These are phyloP conservation scores for Malassezia dermatis DNA, from an alignment of 1,284 basidiomycete genomes.

Conservation along the genomic window DNA sequence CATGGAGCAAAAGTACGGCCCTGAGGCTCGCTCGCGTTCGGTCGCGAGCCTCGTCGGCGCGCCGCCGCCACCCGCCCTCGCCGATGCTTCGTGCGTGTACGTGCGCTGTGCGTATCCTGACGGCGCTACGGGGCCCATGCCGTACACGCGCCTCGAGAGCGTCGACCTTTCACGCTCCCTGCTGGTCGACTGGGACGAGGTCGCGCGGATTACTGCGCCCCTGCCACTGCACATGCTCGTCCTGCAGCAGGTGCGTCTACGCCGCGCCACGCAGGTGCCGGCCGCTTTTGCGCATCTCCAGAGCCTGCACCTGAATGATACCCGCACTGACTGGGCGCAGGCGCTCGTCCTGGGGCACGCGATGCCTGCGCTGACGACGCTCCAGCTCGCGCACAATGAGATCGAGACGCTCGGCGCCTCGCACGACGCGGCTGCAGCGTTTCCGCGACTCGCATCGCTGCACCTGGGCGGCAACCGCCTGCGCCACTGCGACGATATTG, in stretches of 20 bases:
- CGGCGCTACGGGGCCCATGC: not conserved
- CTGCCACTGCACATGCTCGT: constrained; percentile 62
- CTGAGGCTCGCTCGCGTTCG: not conserved
- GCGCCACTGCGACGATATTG: constrained; percentile 56
- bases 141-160: not conserved
- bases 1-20: constrained; percentile 49
- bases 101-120: not conserved
- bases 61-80: constrained; percentile 3
- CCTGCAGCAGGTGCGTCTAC: constrained; percentile 58
- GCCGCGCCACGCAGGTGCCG: not conserved
- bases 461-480: constrained; percentile 68
- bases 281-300: constrained; percentile 2
- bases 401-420: constrained; percentile 41
- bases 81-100: not conserved
- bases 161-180: constrained; percentile 75
- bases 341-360: constrained; percentile 49
- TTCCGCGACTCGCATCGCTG: constrained; percentile 48
- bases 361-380: constrained; percentile 57
- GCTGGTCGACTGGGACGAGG: constrained; percentile 60
- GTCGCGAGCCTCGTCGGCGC: constrained; percentile 6
- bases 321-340: constrained; percentile 25
- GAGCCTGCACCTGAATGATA: constrained; percentile 31
- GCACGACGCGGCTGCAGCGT: not conserved
- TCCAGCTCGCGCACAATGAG: constrained; percentile 70
- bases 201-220: constrained; percentile 60